phyloP scores from a whole-genome alignment of 192 early-diverging fungal species.

The Thoreauomyces humboldtii region DNA sequence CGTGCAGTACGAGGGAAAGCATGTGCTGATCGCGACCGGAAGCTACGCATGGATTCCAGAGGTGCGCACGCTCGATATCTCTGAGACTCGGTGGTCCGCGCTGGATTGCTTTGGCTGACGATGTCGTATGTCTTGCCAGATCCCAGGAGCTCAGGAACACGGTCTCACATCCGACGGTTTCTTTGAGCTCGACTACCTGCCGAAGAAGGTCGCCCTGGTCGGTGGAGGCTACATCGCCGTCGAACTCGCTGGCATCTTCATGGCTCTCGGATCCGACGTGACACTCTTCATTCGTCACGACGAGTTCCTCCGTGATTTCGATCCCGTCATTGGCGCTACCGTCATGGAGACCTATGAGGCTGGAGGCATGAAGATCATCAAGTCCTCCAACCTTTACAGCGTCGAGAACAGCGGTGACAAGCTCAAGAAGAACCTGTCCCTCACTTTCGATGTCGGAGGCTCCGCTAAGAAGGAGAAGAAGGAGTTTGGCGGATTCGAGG shows the following conservation, averaged over 20 bases:
- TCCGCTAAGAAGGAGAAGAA: conserved; percentile 20
- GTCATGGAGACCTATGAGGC: conserved; percentile 52
- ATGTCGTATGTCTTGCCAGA: not conserved
- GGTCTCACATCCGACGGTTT: conserved; percentile 88
- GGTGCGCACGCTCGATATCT: conserved; percentile 2
- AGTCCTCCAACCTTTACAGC: conserved; percentile 55
- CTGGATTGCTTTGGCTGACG: not conserved
- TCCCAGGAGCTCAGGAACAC: conserved; percentile 11
- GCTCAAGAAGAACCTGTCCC: conserved; percentile 48
- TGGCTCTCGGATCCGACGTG: conserved; percentile 80
- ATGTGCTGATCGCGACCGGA: conserved; percentile 91
- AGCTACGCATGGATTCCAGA: conserved; percentile 61
- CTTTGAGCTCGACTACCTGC: conserved; percentile 88
- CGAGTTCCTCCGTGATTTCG: conserved; percentile 85
- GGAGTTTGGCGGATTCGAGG: conserved; percentile 67
- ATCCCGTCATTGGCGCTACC: conserved; percentile 68
- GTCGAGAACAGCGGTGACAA: conserved; percentile 56
- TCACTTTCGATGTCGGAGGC: conserved; percentile 26
- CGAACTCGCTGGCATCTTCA: conserved; percentile 92
- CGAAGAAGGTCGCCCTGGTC: conserved; percentile 65
- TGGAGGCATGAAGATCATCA: conserved; percentile 79
- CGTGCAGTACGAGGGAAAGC: conserved; percentile 53
- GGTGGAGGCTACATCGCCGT: conserved; percentile 82
- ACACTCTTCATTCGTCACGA: conserved; percentile 82
- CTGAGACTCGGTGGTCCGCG: not conserved